Percentiles rank a stretch among this genome's conserved stretches.
These are phyloP conservation scores for Onygenales sp. DNA, from an alignment of 2,329 filamentous ascomycete genomes.

Conservation along the genomic window DNA sequence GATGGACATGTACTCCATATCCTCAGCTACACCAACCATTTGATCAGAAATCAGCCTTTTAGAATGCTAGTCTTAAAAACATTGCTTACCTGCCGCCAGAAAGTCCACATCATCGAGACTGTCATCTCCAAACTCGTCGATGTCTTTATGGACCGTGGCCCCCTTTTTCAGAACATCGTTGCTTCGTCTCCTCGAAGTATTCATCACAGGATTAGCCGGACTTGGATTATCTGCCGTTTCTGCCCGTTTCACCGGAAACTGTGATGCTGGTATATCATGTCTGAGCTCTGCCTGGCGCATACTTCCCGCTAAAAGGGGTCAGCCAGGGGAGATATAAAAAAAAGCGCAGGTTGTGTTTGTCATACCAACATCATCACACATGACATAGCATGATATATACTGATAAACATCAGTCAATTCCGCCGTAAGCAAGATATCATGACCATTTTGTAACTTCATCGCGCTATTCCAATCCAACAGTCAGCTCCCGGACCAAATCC, in stretches of 20 bases:
- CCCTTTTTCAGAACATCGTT: conserved; percentile 13
- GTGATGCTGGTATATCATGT: conserved; percentile 37
- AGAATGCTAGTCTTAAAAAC: background rate
- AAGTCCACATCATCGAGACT: conserved; percentile 45
- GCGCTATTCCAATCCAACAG: conserved; percentile 39
- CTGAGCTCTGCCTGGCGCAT: conserved; percentile 43
- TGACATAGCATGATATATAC: conserved; percentile 57
- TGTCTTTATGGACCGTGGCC: conserved; percentile 7
- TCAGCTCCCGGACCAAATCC: conserved; percentile 8
- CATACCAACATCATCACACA: conserved; percentile 74
- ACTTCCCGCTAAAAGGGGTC: conserved; percentile 43
- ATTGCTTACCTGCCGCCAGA: conserved; percentile 29
- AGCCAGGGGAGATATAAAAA: background rate
- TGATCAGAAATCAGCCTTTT: background rate
- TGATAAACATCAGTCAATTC: conserved; percentile 46
- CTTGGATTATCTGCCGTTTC: background rate
- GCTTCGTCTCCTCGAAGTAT: conserved; percentile 11
- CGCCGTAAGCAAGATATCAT: conserved; percentile 52
- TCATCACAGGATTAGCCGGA: conserved; percentile 1
- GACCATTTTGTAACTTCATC: conserved; percentile 52
- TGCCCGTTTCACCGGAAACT: conserved; percentile 29
- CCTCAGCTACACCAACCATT: conserved; percentile 6
- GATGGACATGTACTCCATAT: conserved; percentile 16
- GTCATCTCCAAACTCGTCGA: conserved; percentile 46
- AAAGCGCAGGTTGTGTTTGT: background rate